Base-by-base conservation (phyloP, 257 asterid species). In the Ocimum tenuiflorum region DNA sequence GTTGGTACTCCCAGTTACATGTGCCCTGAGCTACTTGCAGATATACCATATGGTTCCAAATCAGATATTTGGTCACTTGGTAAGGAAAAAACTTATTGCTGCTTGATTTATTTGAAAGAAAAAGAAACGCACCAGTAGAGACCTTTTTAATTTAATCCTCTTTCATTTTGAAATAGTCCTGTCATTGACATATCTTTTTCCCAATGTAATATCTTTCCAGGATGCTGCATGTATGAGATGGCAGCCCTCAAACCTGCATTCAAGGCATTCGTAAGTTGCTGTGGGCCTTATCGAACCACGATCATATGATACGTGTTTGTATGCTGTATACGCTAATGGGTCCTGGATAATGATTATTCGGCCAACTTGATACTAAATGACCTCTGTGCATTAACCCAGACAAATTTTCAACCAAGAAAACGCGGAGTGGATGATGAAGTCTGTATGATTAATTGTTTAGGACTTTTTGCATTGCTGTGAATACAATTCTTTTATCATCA, bases 1-100 rank as follows among this genome's bases (percentile, higher is more conserved):
- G 99, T 94, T 74, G 99, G 99, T 75, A 94, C 99, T 78, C 99
- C 99, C 13, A 94, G 90, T 79, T 94, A 94, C 86, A 94, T 94
- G 99, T 94, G 99, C 64, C 99, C 99, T 8, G 99, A 94, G 79
- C 99, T 94, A 73, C 95, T 90, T 58, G 89, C 99, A 24, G 99
- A 94, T 72, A 94, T 94, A 60, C 99, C 99, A 13, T 94, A 94
- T 18, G 97, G 99, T 60, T 94, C 90, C 67, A 94, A 94, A 73
- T 94, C 99, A 8, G 99, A 94, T 77, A 94, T 94, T 57, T 90
- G 99, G 99, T 94, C 99, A 20, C 92, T 94, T 22, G 99, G 99
- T 94, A 84, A 35, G 89, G n/a, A n/a, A n/a, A n/a, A n/a, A n/a
- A n/a, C n/a, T n/a, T n/a, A n/a, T 74, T 19, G 4, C 19, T 58